phyloP scores from a whole-genome alignment of 495 filamentous ascomycete genomes.

The Neurospora tetrasperma region DNA sequence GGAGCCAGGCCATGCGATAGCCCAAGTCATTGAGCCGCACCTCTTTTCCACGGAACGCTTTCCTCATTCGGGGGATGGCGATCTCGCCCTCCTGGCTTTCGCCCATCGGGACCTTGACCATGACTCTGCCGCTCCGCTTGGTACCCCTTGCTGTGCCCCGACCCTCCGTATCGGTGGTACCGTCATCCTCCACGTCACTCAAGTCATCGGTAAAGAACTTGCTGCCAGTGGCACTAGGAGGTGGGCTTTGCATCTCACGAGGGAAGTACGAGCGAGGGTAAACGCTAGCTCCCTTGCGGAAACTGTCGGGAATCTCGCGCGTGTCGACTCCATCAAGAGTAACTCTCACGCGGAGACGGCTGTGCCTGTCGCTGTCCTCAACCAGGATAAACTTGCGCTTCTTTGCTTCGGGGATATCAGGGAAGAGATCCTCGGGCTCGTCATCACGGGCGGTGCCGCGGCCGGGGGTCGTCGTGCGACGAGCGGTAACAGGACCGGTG shows the following conservation, averaged over 20 bases:
- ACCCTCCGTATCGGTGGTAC: conserved; percentile 44
- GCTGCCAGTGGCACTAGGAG: conserved; percentile 51
- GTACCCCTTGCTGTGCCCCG: conserved; percentile 16
- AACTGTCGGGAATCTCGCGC: conserved; percentile 88
- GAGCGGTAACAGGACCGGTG: conserved; percentile 16
- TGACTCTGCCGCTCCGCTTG: conserved; percentile 11
- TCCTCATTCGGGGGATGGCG: conserved; percentile 60
- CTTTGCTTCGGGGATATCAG: conserved; percentile 75
- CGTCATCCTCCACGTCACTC: conserved; percentile 43
- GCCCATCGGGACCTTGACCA: conserved; percentile 54
- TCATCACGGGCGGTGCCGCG: conserved; percentile 27
- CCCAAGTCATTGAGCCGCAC: conserved; percentile 82
- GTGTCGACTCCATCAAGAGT: conserved; percentile 82
- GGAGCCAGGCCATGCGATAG: conserved; percentile 91
- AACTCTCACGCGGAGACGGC: conserved; percentile 75
- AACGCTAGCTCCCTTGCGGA: conserved; percentile 76
- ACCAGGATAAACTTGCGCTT: conserved; percentile 94
- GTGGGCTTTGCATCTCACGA: conserved; percentile 73
- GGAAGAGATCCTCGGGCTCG: conserved; percentile 60
- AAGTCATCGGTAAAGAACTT: conserved; percentile 56
- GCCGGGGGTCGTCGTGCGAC: conserved; percentile 7
- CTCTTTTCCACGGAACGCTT: conserved; percentile 61
- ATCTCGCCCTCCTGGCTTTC: conserved; percentile 57
- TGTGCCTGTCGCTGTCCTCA: conserved; percentile 69
- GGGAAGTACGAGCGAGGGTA: conserved; percentile 86